phyloP scores from a whole-genome alignment of 768 basidiomycete genomes.

The Amanita thiersii region DNA sequence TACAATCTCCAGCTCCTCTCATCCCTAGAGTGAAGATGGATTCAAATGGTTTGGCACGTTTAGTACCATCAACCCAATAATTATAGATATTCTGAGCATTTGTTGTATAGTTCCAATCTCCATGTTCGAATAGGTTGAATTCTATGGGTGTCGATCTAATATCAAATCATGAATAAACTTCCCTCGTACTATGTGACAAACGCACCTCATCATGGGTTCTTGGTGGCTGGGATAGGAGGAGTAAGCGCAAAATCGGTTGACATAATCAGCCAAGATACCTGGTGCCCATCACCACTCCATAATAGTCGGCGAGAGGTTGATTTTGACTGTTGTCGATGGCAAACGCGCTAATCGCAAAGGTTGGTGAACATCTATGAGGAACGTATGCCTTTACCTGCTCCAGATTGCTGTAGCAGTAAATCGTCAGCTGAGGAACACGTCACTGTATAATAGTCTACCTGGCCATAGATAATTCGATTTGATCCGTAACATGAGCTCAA shows the following conservation, averaged over 20 bases:
- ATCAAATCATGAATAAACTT: too few species aligned
- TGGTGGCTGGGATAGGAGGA: constrained; percentile 49
- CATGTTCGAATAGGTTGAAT: constrained; percentile 47
- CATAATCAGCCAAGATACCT: too few species aligned
- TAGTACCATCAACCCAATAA: constrained; percentile 55
- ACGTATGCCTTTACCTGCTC: constrained; percentile 27
- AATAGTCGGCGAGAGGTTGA: constrained; percentile 53
- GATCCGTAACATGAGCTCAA: constrained; percentile 57
- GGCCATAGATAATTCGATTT: constrained; percentile 73
- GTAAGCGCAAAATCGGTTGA: too few species aligned
- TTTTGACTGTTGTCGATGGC: constrained; percentile 52
- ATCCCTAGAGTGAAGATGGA: constrained; percentile 62
- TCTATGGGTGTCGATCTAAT: constrained; percentile 63
- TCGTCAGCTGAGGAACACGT: too few species aligned
- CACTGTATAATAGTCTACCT: too few species aligned
- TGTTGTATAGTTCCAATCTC: constrained; percentile 54
- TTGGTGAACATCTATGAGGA: background rate
- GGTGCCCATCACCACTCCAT: constrained; percentile 67
- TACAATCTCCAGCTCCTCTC: constrained; percentile 54
- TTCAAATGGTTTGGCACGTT: constrained; percentile 52
- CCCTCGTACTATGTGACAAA: too few species aligned
- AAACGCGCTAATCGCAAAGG: constrained; percentile 31
- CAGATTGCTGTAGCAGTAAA: too few species aligned
- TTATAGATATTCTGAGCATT: constrained; percentile 48
- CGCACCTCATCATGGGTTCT: constrained; percentile 73